Percentiles rank a stretch among this genome's conserved stretches.
phyloP scores from a whole-genome alignment of 139 green algal species.

The Prasinococcaceae sp. region DNA sequence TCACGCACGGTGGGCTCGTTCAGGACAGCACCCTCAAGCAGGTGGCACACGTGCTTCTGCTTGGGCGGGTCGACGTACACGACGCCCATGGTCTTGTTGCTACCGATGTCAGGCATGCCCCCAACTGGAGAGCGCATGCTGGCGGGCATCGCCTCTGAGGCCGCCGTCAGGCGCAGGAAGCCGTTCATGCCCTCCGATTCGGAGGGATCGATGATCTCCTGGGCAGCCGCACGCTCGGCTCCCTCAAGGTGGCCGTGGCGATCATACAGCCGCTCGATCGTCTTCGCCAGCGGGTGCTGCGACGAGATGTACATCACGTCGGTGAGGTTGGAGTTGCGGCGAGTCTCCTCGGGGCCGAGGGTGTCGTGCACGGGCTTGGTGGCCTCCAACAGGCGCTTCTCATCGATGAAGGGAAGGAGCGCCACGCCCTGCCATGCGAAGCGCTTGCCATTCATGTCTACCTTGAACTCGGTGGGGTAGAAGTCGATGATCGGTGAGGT shows the following conservation, averaged over 20 bases:
- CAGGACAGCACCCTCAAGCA: neutral
- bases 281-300: conserved; percentile 54
- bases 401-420: conserved; percentile 97
- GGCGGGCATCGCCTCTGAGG: conserved; percentile 55
- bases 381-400: conserved; percentile 49
- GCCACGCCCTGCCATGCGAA: conserved; percentile 94
- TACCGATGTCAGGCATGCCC: conserved; percentile 41
- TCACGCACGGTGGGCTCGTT: neutral
- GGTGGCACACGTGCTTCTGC: conserved; percentile 15
- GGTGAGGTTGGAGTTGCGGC: conserved; percentile 5
- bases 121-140: conserved; percentile 50
- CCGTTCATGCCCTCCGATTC: conserved; percentile 53
- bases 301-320: conserved; percentile 62
- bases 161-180: conserved; percentile 38
- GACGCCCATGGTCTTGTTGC: conserved; percentile 41
- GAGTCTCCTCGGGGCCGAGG: conserved; percentile 33
- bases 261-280: conserved; percentile 47
- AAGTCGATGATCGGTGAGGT: conserved; percentile 91
- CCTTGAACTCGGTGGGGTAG: conserved; percentile 80
- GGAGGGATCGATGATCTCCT: conserved; percentile 14
- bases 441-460: conserved; percentile 98
- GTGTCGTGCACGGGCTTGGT: conserved; percentile 22
- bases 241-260: conserved; percentile 14
- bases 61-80: conserved; percentile 45
- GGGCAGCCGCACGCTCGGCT: neutral